Evolutionary conservation across 768 basidiomycete species (phyloP), one percentile per base, ranked within the genome.

Genomic region (Suillus subluteus): DNA sequence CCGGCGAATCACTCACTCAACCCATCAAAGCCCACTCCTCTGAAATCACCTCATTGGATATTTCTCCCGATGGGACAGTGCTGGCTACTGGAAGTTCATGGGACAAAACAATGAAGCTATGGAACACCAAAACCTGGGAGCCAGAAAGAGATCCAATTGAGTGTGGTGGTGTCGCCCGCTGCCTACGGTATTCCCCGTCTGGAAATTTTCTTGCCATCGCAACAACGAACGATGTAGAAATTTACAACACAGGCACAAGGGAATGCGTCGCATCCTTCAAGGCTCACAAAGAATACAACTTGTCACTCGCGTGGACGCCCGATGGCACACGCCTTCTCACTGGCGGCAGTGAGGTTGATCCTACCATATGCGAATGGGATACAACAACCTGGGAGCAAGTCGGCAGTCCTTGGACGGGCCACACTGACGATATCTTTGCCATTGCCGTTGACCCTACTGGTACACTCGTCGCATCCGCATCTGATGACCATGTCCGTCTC

Each of bases 271-370:
- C 21, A 37, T 12, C n/a, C 11, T n/a, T 58, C 55, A 35, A 35
- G 21, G 55, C 0, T 21, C 9, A 56, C 26, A 30, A 7, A 16
- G 0, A 2, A 6, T n/a, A 5, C 8, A 37, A n/a, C 12, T 13
- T 6, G 6, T 37, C 21, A 37, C 55, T 56, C 12, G 35, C 21
- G 6, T 56, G 56, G 56, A 37, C n/a, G 6, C 56, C 21, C 21
- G 21, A 35, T 58, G 56, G 56, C 21, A 58, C 35, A 8, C 56
- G 56, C 35, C 35, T 58, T 38, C 35, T 58, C 56, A n/a, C 37
- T n/a, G 7, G 35, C 0, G 13, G 37, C 13, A 2, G 7, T 23
- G 0, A 4, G 3, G 4, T 1, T 4, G 35, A 35, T 35, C 46
- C 12, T 7, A 58, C n/a, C 35, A 38, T 58, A 58, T 3, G n/a